These are phyloP conservation scores for Aspergillus udagawae DNA, from an alignment of 2,329 filamentous ascomycete genomes.

Conservation along the genomic window DNA sequence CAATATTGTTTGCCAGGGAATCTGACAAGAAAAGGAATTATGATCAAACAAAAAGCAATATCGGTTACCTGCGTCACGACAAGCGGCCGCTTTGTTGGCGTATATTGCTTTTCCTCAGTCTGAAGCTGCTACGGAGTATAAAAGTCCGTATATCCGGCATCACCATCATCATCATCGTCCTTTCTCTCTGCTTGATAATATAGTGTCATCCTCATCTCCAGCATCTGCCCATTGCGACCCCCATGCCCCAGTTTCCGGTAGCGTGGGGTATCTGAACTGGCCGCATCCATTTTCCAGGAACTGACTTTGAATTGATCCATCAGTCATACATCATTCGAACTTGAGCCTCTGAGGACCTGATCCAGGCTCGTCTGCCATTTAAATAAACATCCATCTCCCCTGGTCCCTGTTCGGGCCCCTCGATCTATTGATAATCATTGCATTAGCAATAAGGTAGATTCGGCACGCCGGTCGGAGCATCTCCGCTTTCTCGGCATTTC, in stretches of 20 bases:
- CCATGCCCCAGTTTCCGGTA: conserved; percentile 4
- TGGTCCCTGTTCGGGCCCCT: background rate
- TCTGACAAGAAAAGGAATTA: background rate
- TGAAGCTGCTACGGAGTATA: background rate
- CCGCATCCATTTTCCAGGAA: background rate
- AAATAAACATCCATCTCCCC: background rate
- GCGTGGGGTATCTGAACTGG: conserved; percentile 4
- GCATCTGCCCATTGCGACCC: background rate
- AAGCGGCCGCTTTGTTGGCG: background rate
- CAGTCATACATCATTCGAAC: conserved; percentile 8
- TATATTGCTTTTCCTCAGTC: background rate
- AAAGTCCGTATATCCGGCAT: background rate
- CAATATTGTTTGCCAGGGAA: background rate
- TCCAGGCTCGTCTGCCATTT: conserved; percentile 6
- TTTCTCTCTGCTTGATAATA: background rate
- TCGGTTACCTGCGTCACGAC: background rate
- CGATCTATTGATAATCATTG: background rate
- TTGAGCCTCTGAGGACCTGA: conserved; percentile 2
- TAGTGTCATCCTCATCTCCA: background rate
- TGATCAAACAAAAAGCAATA: background rate
- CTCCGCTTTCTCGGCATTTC: background rate
- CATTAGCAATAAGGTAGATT: background rate
- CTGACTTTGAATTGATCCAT: background rate
- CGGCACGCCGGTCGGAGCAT: background rate
- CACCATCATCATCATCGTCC: background rate